Base-by-base conservation (phyloP, 805 yeast genomes). In the Kluyveromyces starmeri region DNA sequence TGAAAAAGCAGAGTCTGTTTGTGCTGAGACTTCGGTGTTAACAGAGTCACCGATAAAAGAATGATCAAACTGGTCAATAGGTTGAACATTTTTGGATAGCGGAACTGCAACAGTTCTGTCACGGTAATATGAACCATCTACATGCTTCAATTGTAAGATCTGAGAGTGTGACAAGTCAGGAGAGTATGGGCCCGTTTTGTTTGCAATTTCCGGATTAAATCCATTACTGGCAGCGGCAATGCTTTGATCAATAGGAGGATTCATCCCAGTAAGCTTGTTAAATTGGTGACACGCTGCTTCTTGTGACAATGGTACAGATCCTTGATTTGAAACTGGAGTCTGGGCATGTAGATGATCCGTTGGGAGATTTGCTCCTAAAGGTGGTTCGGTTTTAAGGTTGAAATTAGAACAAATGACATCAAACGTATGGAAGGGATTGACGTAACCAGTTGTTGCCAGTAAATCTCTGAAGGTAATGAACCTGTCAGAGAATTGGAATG, bases 1-100 rank as follows among this genome's bases (percentile, higher is more conserved):
- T n/a, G n/a, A n/a, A n/a, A n/a, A n/a, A n/a, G n/a, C n/a, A n/a
- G n/a, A n/a, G n/a, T n/a, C n/a, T n/a, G n/a, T n/a, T n/a, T n/a
- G n/a, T n/a, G n/a, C n/a, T n/a, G n/a, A n/a, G n/a, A n/a, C n/a
- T n/a, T n/a, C n/a, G n/a, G n/a, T n/a, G n/a, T n/a, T n/a, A n/a
- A n/a, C n/a, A n/a, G n/a, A n/a, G n/a, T n/a, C n/a, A n/a, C n/a
- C n/a, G n/a, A n/a, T n/a, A n/a, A n/a, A n/a, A n/a, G n/a, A n/a
- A n/a, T 23, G 70, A 7, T 83, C 84, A 47, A 78, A 78, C 15
- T 27, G 32, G 24, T 35, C 39, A 14, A 37, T 39, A 11, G 24
- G 39, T 18, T 34, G 41, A 4, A 36, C 33, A 21, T 32, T 34
- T 20, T 39, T 39, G 12, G 37, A 24, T 13, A 47, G 38, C 4